phyloP scores from a whole-genome alignment of 768 basidiomycete species.

The Hypsizygus marmoreus region DNA sequence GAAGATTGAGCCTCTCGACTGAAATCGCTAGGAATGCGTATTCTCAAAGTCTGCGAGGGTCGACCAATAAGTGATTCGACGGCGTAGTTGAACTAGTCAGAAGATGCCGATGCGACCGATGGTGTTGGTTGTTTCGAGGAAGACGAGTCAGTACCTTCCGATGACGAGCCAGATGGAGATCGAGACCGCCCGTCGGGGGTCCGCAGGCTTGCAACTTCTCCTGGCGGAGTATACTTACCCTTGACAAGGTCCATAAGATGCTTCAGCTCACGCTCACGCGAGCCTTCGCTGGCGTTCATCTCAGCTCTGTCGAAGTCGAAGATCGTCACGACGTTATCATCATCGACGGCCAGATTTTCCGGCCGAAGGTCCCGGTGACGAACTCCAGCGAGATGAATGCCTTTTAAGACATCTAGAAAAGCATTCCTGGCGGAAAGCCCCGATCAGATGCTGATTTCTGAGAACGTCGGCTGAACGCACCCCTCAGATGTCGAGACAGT shows the following conservation, averaged over 20 bases:
- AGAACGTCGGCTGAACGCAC: neutral
- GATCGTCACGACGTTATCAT: slow-evolving; percentile 16
- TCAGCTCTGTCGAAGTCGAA: slow-evolving; percentile 25
- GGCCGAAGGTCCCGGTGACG: slow-evolving; percentile 24
- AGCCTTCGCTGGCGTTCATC: slow-evolving; percentile 4
- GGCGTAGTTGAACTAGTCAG: too few species aligned
- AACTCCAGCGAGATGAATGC: slow-evolving; percentile 23
- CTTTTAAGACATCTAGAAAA: slow-evolving; percentile 13
- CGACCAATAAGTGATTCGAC: too few species aligned
- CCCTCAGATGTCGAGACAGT: neutral
- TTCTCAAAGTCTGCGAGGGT: too few species aligned
- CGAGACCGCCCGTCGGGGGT: too few species aligned
- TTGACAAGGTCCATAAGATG: slow-evolving; percentile 8
- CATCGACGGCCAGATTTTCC: slow-evolving; percentile 21
- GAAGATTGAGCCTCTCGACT: too few species aligned
- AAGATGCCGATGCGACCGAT: too few species aligned
- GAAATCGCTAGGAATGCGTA: too few species aligned
- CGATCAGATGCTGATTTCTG: neutral
- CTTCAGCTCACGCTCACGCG: neutral
- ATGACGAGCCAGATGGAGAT: too few species aligned
- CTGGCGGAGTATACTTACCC: neutral
- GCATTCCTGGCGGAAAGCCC: slow-evolving; percentile 7
- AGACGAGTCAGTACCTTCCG: too few species aligned
- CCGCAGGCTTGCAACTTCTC: neutral
- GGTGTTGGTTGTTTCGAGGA: too few species aligned